phyloP scores from a whole-genome alignment of 352 stramenopile species.

The Pythium aphanidermatum region DNA sequence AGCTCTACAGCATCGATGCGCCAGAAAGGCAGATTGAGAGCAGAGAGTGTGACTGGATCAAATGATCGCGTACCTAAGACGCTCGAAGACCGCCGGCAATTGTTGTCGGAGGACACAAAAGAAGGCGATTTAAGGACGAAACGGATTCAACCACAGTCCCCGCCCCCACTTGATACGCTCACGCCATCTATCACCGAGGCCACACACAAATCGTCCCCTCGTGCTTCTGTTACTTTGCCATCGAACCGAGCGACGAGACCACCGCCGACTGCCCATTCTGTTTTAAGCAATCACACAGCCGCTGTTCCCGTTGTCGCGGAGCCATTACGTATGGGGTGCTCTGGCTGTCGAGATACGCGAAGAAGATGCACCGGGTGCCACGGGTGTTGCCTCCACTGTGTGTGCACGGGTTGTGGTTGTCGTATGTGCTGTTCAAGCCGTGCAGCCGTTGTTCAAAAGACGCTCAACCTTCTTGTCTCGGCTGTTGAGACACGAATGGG shows the following conservation, averaged over 20 bases:
- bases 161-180: too few species aligned
- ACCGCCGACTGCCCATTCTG: too few species aligned
- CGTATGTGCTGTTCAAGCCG: conserved; percentile 68
- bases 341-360: conserved; percentile 49
- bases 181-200: too few species aligned
- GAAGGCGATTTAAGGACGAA: too few species aligned
- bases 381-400: conserved; percentile 63
- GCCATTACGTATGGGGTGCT: conserved; percentile 55
- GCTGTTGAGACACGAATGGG: conserved; percentile 50
- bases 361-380: conserved; percentile 58
- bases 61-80: too few species aligned
- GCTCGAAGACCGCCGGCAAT: too few species aligned
- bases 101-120: too few species aligned
- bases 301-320: conserved; percentile 6
- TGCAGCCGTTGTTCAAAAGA: conserved; percentile 50
- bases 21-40: background rate
- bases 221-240: too few species aligned
- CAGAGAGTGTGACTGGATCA: background rate
- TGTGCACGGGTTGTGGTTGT: conserved; percentile 62
- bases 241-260: too few species aligned
- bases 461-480: conserved; percentile 44
- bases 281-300: background rate
- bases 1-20: background rate
- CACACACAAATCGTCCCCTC: background rate
- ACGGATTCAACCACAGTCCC: too few species aligned